Evolutionary conservation across 1,284 basidiomycete genomes (phyloP), one percentile per base, ranked within the genome.

Genomic region (Leucoagaricus sp.): DNA sequence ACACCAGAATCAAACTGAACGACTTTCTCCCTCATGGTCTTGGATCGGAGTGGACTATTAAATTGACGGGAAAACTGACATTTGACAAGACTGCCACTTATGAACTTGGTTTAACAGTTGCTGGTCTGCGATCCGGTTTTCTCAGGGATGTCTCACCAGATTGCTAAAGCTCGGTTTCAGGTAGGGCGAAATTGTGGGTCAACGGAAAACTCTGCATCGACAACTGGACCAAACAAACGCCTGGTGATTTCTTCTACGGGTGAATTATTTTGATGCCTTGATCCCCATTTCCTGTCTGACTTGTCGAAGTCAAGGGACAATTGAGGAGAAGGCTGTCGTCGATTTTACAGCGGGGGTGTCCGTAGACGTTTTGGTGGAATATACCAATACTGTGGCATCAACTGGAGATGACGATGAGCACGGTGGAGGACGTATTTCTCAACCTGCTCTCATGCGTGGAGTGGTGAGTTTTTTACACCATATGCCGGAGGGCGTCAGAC

Each of bases 231-330:
- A 80, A 80, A 58, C 84, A 86, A 67, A 82, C 80, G 4, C 83
- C 84, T 0, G 85, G 85, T 0, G 82, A 84, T 53, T 86, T 86
- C 69, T 87, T 85, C 71, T 87, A 86, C 62, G 85, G 85, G 77
- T 82, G 60, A 52, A 80, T 66, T n/a, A 17, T n/a, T 8, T 26
- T 29, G 21, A 33, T 21, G 47, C 45, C 25, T 47, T 3, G 12
- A 10, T 17, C 28, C 19, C 10, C 41, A 17, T 23, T 34, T 7
- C 23, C 17, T 28, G 44, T 29, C 48, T 55, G 8, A 55, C 40
- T 17, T 10, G 2, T 10, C 40, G 23, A 48, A 82, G 82, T 6
- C 82, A 86, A 72, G 85, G 85, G 3, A 86, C 82, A 0, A 70
- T 80, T 3, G 86, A 87, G 65, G 85, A 87, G 68, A 83, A 81